phyloP scores from a whole-genome alignment of 192 early-diverging fungal species.

The Tieghemiomyces parasiticus region DNA sequence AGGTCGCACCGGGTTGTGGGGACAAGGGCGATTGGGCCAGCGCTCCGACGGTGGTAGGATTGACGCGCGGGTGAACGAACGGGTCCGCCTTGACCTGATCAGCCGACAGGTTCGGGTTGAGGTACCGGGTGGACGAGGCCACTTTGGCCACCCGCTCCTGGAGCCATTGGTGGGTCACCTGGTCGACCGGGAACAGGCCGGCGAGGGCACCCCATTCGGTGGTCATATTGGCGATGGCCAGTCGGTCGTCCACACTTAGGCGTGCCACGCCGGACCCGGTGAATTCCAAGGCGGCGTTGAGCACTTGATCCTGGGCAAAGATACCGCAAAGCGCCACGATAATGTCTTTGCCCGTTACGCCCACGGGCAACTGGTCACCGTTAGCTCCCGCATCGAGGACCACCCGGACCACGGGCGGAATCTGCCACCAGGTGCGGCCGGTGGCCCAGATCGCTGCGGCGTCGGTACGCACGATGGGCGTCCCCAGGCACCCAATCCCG shows the following conservation, averaged over 20 bases:
- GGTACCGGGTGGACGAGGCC: conserved; percentile 26
- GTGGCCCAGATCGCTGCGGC: conserved; percentile 98
- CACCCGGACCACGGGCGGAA: conserved; percentile 86
- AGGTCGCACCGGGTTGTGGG: conserved; percentile 45
- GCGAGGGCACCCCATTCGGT: conserved; percentile 99
- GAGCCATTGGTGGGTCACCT: conserved; percentile 56
- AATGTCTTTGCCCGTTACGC: conserved; percentile 94
- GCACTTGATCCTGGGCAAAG: conserved; percentile 87
- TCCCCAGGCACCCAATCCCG: conserved; percentile 87
- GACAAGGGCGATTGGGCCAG: conserved; percentile 25
- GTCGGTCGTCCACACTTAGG: conserved; percentile 73
- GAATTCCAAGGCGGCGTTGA: conserved; percentile 97
- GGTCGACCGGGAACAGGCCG: conserved; percentile 90
- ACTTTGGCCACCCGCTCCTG: conserved; percentile 38
- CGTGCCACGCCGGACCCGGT: conserved; percentile 43
- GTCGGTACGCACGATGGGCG: conserved; percentile 95
- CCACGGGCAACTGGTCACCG: conserved; percentile 57
- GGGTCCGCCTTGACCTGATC: conserved; percentile 13
- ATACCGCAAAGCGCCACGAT: conserved; percentile 87
- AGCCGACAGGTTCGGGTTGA: conserved; percentile 32
- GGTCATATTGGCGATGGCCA: conserved; percentile 98
- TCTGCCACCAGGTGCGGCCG: conserved; percentile 97
- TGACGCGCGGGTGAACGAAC: conserved; percentile 41
- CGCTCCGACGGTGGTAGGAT: conserved; percentile 26
- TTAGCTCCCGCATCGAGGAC: no score